Conservation (phyloP, 176 grass and related monocot genomes). For the Chrysopogon serrulatus region DNA sequence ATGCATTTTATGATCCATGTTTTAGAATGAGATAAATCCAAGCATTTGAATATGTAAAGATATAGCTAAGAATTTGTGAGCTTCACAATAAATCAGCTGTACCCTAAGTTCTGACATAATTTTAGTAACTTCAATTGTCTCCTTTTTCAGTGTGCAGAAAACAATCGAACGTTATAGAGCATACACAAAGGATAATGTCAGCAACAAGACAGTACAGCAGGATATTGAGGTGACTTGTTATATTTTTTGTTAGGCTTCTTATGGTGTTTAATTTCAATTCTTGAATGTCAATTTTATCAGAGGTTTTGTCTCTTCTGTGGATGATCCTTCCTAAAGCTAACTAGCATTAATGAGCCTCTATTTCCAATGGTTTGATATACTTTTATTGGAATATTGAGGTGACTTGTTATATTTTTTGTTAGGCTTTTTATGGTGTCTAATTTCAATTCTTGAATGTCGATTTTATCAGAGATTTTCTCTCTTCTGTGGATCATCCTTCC, state of each 20-base stretch:
- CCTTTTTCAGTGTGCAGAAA: constrained; percentile 44
- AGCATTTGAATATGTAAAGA: neutral
- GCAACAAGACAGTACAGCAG: constrained; percentile 37
- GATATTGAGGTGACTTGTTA: constrained; percentile 48
- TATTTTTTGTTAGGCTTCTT: neutral
- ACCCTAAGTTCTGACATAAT: neutral
- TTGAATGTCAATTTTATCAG: neutral
- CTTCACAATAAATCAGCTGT: neutral
- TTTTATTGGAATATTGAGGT: constrained; percentile 1
- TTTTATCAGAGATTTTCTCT: neutral
- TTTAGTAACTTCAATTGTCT: neutral
- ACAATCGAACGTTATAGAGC: constrained; percentile 63
- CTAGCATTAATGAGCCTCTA: neutral
- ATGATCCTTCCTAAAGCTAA: neutral
- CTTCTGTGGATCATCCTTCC: neutral
- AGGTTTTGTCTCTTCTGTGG: neutral
- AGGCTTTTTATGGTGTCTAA: neutral
- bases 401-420: neutral
- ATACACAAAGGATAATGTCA: constrained; percentile 44
- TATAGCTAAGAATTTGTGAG: neutral
- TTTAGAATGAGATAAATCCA: neutral
- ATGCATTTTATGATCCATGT: neutral
- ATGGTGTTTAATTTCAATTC: neutral
- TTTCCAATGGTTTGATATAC: neutral
- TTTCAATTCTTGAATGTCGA: neutral